Conservation (phyloP, 495 filamentous ascomycete genomes). For the Neohortaea acidophila region DNA sequence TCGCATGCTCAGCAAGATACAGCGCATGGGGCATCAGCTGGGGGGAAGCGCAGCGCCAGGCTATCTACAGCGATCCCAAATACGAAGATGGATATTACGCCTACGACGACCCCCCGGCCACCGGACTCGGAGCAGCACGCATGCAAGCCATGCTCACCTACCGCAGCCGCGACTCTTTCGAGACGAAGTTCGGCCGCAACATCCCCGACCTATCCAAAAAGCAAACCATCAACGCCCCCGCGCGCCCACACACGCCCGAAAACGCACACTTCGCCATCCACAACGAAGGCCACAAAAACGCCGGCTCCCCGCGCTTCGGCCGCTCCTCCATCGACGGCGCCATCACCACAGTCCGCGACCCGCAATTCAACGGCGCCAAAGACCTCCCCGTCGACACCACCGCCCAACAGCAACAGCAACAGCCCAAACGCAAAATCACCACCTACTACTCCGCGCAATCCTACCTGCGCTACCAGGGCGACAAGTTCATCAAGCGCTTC, state of each 20-base stretch:
- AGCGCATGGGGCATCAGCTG: slow-evolving; percentile 99
- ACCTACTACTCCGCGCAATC: slow-evolving; percentile 96
- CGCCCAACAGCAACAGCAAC: slow-evolving; percentile 15
- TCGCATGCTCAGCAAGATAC: slow-evolving; percentile 86
- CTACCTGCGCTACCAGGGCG: slow-evolving; percentile 93
- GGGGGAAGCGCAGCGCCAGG: slow-evolving; percentile 94
- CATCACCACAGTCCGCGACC: slow-evolving; percentile 41
- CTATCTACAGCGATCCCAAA: slow-evolving; percentile 95
- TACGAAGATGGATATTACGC: slow-evolving; percentile 94
- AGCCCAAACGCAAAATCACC: slow-evolving; percentile 39
- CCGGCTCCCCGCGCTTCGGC: slow-evolving; percentile 25
- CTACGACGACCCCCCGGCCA: slow-evolving; percentile 52
- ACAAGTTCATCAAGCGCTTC: slow-evolving; percentile 92
- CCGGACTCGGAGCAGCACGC: slow-evolving; percentile 82
- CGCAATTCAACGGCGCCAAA: slow-evolving; percentile 61
- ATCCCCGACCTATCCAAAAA: slow-evolving; percentile 67
- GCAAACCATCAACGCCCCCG: slow-evolving; percentile 58
- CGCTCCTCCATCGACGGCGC: slow-evolving; percentile 11
- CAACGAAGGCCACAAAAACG: slow-evolving; percentile 76
- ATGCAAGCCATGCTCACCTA: slow-evolving; percentile 96
- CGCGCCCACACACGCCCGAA: slow-evolving; percentile 43
- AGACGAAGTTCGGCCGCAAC: slow-evolving; percentile 86
- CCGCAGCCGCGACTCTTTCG: slow-evolving; percentile 89
- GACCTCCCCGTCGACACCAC: slow-evolving; percentile 21
- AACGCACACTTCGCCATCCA: slow-evolving; percentile 88